These are phyloP conservation scores for Solanum medicagineum DNA, from an alignment of 257 asterid genomes.

Conservation along the genomic window DNA sequence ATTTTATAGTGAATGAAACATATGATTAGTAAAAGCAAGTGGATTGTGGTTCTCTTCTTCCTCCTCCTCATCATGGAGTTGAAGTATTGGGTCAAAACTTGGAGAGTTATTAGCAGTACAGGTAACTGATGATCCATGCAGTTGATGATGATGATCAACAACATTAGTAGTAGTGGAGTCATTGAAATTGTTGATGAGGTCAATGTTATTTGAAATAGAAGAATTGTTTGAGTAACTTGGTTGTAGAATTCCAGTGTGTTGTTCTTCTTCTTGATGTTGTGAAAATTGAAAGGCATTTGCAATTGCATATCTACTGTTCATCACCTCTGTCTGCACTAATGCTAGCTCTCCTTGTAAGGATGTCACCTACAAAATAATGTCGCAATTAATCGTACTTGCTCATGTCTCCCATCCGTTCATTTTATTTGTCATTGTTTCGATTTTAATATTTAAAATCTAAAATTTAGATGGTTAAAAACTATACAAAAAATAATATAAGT, in stretches of 20 bases:
- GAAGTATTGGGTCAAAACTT: slow-evolving; percentile 32
- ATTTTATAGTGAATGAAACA: slow-evolving; percentile 16
- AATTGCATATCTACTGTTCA: slow-evolving; percentile 49
- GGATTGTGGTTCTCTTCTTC: slow-evolving; percentile 49
- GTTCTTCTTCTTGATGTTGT: slow-evolving; percentile 9
- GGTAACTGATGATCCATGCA: slow-evolving; percentile 8
- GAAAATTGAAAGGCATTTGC: slow-evolving; percentile 46
- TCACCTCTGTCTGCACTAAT: slow-evolving; percentile 57
- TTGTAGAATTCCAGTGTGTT: slow-evolving; percentile 17
- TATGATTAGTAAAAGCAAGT: slow-evolving; percentile 38
- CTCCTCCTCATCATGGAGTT: slow-evolving; percentile 28
- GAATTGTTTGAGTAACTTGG: slow-evolving; percentile 60
- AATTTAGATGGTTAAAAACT: no score
- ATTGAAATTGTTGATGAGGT: slow-evolving; percentile 24
- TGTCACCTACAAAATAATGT: slow-evolving; percentile 36
- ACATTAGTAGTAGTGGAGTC: not conserved
- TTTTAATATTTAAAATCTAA: no score
- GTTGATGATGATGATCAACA: slow-evolving; percentile 14
- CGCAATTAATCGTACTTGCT: not conserved
- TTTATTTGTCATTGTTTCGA: no score
- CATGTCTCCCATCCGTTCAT: not conserved
- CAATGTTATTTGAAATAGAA: slow-evolving; percentile 42
- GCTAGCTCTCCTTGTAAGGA: slow-evolving; percentile 69
- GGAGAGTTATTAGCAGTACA: slow-evolving; percentile 10
- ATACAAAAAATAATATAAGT: no score